Percentiles rank a stretch among this genome's conserved stretches.
These are phyloP conservation scores for Hygrophoropsis aurantiaca DNA, from an alignment of 768 basidiomycete genomes.

Conservation along the genomic window DNA sequence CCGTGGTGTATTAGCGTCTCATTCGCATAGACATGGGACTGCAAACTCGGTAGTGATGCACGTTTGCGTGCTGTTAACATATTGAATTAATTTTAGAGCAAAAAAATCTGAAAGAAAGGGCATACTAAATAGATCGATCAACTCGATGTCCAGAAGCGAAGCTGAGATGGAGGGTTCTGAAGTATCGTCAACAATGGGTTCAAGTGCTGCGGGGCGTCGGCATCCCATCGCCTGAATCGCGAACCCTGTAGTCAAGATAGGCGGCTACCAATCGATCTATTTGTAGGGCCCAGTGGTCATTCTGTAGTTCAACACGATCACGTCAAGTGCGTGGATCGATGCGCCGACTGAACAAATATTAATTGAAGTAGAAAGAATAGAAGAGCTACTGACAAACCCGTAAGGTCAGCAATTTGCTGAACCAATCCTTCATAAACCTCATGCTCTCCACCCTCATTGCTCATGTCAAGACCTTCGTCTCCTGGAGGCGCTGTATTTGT, in stretches of 20 bases:
- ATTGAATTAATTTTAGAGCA: no score
- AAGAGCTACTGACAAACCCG: neutral
- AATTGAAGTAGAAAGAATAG: neutral
- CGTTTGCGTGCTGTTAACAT: neutral
- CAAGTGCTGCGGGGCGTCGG: no score
- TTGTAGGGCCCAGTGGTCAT: neutral
- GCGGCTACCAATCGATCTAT: neutral
- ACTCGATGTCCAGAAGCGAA: no score
- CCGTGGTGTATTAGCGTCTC: neutral
- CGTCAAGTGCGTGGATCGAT: neutral
- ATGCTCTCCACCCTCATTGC: no score
- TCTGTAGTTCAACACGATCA: neutral
- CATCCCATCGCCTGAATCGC: neutral
- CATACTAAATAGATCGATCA: no score
- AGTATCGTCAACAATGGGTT: no score
- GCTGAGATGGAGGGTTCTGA: no score
- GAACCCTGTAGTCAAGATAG: neutral
- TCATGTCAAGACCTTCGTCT: no score
- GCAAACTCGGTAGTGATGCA: neutral
- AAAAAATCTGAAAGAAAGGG: no score
- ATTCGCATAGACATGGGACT: neutral
- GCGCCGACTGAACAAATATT: neutral
- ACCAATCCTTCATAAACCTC: neutral
- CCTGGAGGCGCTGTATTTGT: conserved; percentile 4
- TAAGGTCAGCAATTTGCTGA: neutral